Base-by-base conservation (phyloP, 192 early-diverging fungal species). In the Glomus cerebriforme region DNA sequence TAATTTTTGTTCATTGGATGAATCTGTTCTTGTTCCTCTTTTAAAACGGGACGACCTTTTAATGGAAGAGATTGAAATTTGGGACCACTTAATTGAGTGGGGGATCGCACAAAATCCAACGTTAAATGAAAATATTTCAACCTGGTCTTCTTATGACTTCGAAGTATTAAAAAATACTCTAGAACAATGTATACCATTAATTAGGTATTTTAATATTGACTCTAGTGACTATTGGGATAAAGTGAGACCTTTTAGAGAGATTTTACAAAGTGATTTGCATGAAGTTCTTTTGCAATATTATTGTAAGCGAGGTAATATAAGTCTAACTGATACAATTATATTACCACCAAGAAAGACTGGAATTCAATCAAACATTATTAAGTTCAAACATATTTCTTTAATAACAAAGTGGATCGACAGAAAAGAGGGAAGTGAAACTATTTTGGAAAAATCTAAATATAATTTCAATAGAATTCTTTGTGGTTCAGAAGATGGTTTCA, bases 61-160 rank as follows among this genome's bases (percentile, higher is more conserved):
- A 34, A 75, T 75, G 59, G 59, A 63, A 32, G 74, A 75, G 13
- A 75, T 75, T n/a, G 74, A 75, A 75, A 45, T 75, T 39, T 75
- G 74, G 74, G 59, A 75, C 1, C 54, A 39, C 24, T 32, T 75
- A 35, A 32, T 59, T 37, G 32, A 75, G 22, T 75, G 74, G 74
- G 74, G 74, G 10, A 59, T 75, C 1, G 74, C 74, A 24, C 74
- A 75, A 45, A 63, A 75, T 75, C 7, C 32, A 59, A 22, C 31
- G n/a, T 43, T 75, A 45, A 39, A 63, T 35, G 31, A 67, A 22
- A 32, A 75, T 75, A 8, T 75, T 27, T 22, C 26, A 59, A 32
- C 15, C 32, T 75, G 74, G 74, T 24, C 32, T n/a, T 3, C 17
- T 19, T 5, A 59, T 13, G 59, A 75, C 59, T 75, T 75, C 17